Percentiles rank a stretch among this genome's conserved stretches.
phyloP scores from a whole-genome alignment of 2,329 filamentous ascomycete genomes.

The Colletotrichum spinosum region DNA sequence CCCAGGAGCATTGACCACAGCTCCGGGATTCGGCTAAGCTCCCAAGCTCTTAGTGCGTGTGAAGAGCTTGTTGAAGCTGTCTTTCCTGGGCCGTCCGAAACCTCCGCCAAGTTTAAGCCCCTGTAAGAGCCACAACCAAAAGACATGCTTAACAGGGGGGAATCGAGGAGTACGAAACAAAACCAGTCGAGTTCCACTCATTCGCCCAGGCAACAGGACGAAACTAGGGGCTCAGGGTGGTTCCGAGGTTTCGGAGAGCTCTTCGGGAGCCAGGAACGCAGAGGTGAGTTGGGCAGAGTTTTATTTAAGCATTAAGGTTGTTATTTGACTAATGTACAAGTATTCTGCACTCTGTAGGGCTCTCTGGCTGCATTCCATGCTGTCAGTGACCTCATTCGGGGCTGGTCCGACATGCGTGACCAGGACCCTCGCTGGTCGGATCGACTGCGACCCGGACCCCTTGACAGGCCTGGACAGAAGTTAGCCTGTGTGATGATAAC shows the following conservation, averaged over 20 bases:
- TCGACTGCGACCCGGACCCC: constrained; percentile 21
- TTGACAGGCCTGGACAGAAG: constrained; percentile 11
- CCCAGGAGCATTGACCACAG: constrained; percentile 5
- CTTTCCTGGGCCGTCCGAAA: constrained; percentile 16
- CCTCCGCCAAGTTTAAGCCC: constrained; percentile 35
- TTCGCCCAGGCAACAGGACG: not conserved
- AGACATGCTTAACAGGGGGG: constrained; percentile 6
- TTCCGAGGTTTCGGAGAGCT: constrained; percentile 28
- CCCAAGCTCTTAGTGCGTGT: too few species aligned
- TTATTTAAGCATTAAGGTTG: constrained; percentile 36
- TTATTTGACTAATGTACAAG: not conserved
- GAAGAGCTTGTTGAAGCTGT: too few species aligned
- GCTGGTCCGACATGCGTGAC: not conserved
- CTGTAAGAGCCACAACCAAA: constrained; percentile 20
- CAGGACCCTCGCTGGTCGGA: constrained; percentile 17
- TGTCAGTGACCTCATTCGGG: constrained; percentile 29
- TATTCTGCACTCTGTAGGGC: not conserved
- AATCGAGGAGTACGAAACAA: constrained; percentile 20
- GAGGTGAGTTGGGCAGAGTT: constrained; percentile 18
- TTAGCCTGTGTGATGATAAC: not conserved
- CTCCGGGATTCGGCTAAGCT: constrained; percentile 1
- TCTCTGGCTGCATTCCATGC: too few species aligned
- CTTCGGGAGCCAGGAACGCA: not conserved
- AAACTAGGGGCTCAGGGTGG: constrained; percentile 4
- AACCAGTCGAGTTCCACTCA: constrained; percentile 21